phyloP scores from a whole-genome alignment of 2,329 filamentous ascomycete genomes.

The Purpureocillium lavendulum region DNA sequence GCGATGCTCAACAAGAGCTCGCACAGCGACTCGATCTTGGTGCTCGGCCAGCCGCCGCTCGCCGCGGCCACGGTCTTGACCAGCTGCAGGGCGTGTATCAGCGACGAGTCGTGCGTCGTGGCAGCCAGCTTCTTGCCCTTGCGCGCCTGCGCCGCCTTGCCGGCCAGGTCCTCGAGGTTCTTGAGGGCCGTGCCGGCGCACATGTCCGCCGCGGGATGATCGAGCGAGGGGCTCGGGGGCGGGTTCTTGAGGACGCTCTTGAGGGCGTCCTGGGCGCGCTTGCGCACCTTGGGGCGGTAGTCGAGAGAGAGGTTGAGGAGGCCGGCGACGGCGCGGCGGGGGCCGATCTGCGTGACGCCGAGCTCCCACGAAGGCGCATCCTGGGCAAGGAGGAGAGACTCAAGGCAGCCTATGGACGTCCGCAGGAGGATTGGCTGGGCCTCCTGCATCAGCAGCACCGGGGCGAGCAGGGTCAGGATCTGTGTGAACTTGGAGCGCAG shows the following conservation, averaged over 20 bases:
- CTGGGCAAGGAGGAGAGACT: constrained; percentile 84
- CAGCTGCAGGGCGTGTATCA: constrained; percentile 88
- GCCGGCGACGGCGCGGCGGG: constrained; percentile 78
- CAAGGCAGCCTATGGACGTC: constrained; percentile 85
- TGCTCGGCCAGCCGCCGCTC: constrained; percentile 91
- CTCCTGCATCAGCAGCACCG: constrained; percentile 69
- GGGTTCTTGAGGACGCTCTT: constrained; percentile 74
- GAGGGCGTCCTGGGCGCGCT: constrained; percentile 84
- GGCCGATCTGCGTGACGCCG: constrained; percentile 72
- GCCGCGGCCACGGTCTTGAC: constrained; percentile 83
- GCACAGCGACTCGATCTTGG: constrained; percentile 87
- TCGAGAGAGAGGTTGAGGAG: constrained; percentile 80
- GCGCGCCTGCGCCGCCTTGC: constrained; percentile 50
- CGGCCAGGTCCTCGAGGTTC: constrained; percentile 67
- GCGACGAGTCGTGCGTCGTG: constrained; percentile 63
- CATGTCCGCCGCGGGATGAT: constrained; percentile 93
- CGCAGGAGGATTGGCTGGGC: constrained; percentile 81
- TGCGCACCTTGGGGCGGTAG: constrained; percentile 85
- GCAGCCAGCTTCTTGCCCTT: constrained; percentile 56
- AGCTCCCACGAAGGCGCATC: constrained; percentile 84
- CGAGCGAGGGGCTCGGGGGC: constrained; percentile 83
- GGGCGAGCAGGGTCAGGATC: constrained; percentile 80
- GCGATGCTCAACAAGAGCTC: constrained; percentile 85
- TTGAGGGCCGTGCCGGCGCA: constrained; percentile 85
- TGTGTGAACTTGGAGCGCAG: constrained; percentile 92